Conservation (phyloP, 73 alveolate species). For the Stentor roeselii region DNA sequence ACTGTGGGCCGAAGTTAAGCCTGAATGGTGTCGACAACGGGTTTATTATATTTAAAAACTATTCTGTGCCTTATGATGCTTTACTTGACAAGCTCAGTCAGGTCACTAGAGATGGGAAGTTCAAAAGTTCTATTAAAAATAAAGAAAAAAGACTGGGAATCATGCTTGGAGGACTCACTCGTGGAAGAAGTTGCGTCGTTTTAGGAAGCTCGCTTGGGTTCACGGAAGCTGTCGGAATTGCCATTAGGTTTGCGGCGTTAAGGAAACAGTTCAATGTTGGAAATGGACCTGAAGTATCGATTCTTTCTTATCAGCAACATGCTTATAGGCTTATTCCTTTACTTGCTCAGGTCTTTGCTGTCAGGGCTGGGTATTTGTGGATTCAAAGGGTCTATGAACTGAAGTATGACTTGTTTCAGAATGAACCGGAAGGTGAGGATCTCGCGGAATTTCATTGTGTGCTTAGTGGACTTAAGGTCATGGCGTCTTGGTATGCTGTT, state of each 20-base stretch:
- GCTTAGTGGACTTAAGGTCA: conserved; percentile 50
- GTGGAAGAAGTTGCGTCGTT: background rate
- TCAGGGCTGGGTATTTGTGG: conserved; percentile 8
- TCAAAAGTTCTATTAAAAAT: background rate
- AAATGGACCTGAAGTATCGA: conserved; percentile 16
- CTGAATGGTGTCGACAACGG: conserved; percentile 77
- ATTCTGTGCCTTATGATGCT: conserved; percentile 67
- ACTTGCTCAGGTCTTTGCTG: conserved; percentile 25
- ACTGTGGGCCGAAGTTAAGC: conserved; percentile 81
- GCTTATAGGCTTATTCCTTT: conserved; percentile 25
- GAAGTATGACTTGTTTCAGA: background rate
- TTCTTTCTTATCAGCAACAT: conserved; percentile 37
- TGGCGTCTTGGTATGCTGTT: conserved; percentile 43
- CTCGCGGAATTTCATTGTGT: conserved; percentile 31
- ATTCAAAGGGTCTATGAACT: background rate
- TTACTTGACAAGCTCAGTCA: conserved; percentile 63
- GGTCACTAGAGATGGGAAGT: conserved; percentile 37
- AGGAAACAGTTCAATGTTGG: conserved; percentile 41
- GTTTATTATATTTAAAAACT: conserved; percentile 56
- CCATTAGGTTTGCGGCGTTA: background rate
- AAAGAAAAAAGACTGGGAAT: conserved; percentile 6
- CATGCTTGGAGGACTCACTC: background rate
- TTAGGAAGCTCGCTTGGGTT: background rate
- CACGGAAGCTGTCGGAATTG: background rate
- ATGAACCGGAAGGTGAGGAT: conserved; percentile 26